A percentile compares a stretch with the other conserved stretches of the same genome.
These are phyloP conservation scores for Kregervanrija fluxuum DNA, from an alignment of 805 yeast genomes.

Conservation along the genomic window DNA sequence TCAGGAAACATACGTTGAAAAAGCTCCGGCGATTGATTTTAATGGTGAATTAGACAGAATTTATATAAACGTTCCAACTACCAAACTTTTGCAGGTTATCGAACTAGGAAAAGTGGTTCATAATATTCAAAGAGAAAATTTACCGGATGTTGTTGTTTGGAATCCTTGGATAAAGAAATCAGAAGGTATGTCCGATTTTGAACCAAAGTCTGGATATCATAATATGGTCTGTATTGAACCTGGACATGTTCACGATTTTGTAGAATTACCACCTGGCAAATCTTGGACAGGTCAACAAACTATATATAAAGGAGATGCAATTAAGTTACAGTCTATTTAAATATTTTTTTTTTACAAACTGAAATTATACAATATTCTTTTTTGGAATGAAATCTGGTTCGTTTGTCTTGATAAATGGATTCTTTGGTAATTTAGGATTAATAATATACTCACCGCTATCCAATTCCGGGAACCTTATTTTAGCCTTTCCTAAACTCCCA, in stretches of 20 bases:
- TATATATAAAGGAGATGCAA: constrained; percentile 45
- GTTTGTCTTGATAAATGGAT: constrained; percentile 58
- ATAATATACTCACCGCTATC: constrained; percentile 38
- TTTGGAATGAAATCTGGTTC: constrained; percentile 45
- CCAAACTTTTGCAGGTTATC: constrained; percentile 58
- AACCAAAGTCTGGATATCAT: constrained; percentile 76
- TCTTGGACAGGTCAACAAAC: constrained; percentile 70
- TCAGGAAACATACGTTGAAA: constrained; percentile 54
- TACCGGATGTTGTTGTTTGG: constrained; percentile 81
- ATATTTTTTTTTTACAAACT: background rate
- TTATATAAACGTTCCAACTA: constrained; percentile 53
- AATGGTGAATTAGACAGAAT: constrained; percentile 81
- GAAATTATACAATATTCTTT: too few relatives aligned
- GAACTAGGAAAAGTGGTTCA: constrained; percentile 65
- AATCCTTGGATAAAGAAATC: constrained; percentile 91
- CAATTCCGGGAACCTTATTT: constrained; percentile 47
- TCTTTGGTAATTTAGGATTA: constrained; percentile 62
- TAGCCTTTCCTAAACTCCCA: constrained; percentile 39
- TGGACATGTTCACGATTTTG: constrained; percentile 73
- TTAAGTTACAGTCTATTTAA: constrained; percentile 9
- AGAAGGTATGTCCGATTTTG: constrained; percentile 79
- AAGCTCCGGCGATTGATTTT: constrained; percentile 67
- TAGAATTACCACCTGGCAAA: constrained; percentile 58
- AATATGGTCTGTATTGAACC: constrained; percentile 94
- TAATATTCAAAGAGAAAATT: constrained; percentile 54